phyloP scores from a whole-genome alignment of 495 filamentous ascomycete genomes.

The Sphaerosporella brunnea region DNA sequence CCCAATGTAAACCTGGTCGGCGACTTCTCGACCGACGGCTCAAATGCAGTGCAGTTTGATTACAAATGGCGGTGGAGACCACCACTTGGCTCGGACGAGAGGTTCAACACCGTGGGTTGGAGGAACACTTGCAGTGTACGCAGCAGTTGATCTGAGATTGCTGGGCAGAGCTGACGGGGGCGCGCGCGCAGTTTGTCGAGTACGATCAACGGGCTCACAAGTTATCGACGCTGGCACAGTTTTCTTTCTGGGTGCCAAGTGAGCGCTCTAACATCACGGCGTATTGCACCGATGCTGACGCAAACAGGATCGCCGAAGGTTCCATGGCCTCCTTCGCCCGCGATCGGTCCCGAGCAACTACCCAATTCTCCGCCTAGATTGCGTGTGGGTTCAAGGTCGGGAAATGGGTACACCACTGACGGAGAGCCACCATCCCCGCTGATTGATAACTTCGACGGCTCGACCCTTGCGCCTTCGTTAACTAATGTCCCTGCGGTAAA shows the following conservation, averaged over 20 bases:
- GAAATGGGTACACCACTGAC: constrained; percentile 29
- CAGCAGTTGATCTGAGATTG: constrained; percentile 7
- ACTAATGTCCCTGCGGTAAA: constrained; percentile 43
- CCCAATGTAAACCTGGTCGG: constrained; percentile 85
- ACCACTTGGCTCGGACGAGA: constrained; percentile 65
- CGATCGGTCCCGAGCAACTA: constrained; percentile 46
- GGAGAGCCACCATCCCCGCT: constrained; percentile 50
- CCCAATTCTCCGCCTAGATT: constrained; percentile 55
- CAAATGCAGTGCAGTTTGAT: constrained; percentile 68
- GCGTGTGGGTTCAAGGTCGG: constrained; percentile 46
- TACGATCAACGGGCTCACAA: constrained; percentile 88
- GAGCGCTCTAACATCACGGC: constrained; percentile 20
- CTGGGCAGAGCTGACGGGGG: constrained; percentile 12
- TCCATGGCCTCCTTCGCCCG: constrained; percentile 22
- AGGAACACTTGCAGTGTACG: constrained; percentile 76
- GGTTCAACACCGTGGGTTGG: constrained; percentile 60
- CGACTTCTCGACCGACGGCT: constrained; percentile 66
- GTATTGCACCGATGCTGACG: constrained; percentile 4
- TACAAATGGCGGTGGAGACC: constrained; percentile 97
- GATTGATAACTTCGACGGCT: constrained; percentile 31
- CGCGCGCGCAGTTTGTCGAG: constrained; percentile 53
- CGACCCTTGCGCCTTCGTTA: constrained; percentile 29
- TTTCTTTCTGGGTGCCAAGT: constrained; percentile 91
- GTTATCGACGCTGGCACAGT: constrained; percentile 68
- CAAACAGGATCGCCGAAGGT: constrained; percentile 23